Conservation (phyloP, 139 green algal genomes). For the Chara braunii region DNA sequence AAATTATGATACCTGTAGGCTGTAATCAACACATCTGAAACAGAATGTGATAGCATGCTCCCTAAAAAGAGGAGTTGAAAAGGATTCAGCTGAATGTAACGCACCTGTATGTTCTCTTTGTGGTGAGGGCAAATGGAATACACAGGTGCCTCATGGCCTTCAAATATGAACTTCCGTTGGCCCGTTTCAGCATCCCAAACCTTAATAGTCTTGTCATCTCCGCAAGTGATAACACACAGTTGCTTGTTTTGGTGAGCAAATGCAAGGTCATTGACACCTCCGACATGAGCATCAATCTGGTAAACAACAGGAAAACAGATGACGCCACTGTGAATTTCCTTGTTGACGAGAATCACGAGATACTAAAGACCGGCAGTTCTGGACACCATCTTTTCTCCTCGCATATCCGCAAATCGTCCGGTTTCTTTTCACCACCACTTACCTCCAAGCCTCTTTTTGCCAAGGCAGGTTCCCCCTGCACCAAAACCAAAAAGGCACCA, state of each 20-base stretch:
- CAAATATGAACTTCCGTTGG: constrained; percentile 31
- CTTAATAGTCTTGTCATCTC: constrained; percentile 45
- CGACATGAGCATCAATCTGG: constrained; percentile 42
- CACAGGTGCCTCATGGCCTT: constrained; percentile 40
- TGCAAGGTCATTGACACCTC: constrained; percentile 40
- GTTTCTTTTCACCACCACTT: too few relatives aligned
- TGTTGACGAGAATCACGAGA: background rate
- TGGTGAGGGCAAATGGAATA: constrained; percentile 45
- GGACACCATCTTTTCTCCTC: too few relatives aligned
- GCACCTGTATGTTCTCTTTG: constrained; percentile 44
- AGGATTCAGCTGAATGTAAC: too few relatives aligned
- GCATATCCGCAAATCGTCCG: too few relatives aligned
- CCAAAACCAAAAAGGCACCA: too few relatives aligned
- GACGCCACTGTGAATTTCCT: background rate
- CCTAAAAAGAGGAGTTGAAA: too few relatives aligned
- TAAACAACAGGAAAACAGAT: constrained; percentile 9
- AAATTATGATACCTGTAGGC: too few relatives aligned
- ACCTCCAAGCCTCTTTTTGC: too few relatives aligned
- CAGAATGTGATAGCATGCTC: too few relatives aligned
- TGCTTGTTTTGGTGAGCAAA: constrained; percentile 38
- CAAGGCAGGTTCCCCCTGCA: too few relatives aligned
- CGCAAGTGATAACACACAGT: constrained; percentile 43
- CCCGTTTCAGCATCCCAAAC: constrained; percentile 37
- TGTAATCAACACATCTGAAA: too few relatives aligned
- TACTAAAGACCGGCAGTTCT: too few relatives aligned